Percentiles rank a stretch among this genome's conserved stretches.
These are phyloP conservation scores for Nakataea oryzae DNA, from an alignment of 2,329 filamentous ascomycete genomes.

Conservation along the genomic window DNA sequence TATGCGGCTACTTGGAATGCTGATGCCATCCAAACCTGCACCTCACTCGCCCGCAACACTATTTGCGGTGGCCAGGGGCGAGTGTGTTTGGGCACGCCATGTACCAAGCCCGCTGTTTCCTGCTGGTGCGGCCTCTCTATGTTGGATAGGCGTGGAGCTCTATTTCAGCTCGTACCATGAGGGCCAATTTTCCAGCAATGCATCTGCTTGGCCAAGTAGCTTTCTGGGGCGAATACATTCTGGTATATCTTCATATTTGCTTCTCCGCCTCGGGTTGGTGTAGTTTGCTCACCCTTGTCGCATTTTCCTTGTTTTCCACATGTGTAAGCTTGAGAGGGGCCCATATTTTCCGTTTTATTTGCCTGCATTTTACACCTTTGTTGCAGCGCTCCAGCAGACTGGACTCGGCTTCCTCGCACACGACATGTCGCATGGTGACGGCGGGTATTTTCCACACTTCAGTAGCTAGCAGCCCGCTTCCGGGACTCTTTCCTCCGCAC, in stretches of 20 bases:
- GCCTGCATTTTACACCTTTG: background rate
- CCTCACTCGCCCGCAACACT: background rate
- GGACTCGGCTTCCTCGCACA: background rate
- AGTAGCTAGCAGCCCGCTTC: background rate
- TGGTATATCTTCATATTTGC: background rate
- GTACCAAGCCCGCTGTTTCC: background rate
- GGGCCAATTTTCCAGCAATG: background rate
- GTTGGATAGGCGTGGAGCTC: background rate
- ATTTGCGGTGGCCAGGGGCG: background rate
- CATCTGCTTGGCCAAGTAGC: background rate
- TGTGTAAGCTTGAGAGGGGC: background rate
- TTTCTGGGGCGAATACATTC: background rate
- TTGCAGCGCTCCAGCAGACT: background rate
- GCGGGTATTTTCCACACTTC: background rate
- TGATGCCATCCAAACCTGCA: background rate
- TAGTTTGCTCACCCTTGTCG: background rate
- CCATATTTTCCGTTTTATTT: background rate
- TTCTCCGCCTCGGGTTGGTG: background rate
- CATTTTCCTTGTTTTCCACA: constrained; percentile 7
- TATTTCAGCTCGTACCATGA: background rate
- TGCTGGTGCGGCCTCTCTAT: background rate
- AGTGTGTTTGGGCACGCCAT: background rate
- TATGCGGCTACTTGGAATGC: background rate
- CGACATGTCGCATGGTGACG: background rate
- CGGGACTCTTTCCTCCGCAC: background rate